phyloP scores from a whole-genome alignment of 2,329 filamentous ascomycete species.

The Lasiodiplodia gonubiensis region DNA sequence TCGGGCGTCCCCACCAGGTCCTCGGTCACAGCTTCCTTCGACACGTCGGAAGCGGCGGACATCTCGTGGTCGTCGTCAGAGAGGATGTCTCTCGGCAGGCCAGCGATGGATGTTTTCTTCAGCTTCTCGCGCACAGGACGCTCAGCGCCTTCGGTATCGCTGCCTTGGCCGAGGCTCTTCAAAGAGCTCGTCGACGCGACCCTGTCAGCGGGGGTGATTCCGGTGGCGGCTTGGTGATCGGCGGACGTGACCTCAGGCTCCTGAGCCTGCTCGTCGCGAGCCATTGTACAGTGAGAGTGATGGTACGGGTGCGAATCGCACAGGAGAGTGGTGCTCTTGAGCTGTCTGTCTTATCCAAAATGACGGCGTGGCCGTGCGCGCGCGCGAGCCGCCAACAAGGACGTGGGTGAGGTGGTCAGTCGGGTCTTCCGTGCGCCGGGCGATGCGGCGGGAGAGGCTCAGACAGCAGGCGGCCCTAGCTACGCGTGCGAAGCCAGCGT shows the following conservation, averaged over 20 bases:
- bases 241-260: conserved; percentile 32
- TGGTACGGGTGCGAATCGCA: conserved; percentile 7
- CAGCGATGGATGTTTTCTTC: conserved; percentile 65
- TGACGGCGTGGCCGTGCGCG: conserved; percentile 22
- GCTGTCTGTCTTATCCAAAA: conserved; percentile 24
- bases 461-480: conserved; percentile 21
- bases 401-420: conserved; percentile 19
- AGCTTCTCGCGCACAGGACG: conserved; percentile 66
- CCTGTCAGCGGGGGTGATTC: conserved; percentile 30
- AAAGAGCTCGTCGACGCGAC: conserved; percentile 32
- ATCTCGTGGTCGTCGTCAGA: conserved; percentile 30
- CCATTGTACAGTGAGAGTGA: conserved; percentile 33
- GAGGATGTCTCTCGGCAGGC: conserved; percentile 29
- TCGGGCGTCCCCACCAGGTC: background rate
- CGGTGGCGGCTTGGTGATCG: conserved; percentile 12
- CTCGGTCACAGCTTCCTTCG: background rate
- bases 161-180: conserved; percentile 40
- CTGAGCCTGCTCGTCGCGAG: conserved; percentile 37
- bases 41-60: conserved; percentile 33
- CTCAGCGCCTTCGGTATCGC: conserved; percentile 58
- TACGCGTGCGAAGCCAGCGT: conserved; percentile 8
- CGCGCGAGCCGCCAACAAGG: conserved; percentile 20
- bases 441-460: conserved; percentile 21
- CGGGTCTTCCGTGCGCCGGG: conserved; percentile 17
- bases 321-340: background rate